Evolutionary conservation across 1,139 yeast species (phyloP), one percentile per base, ranked within the genome.

Genomic region (Suhomyces bokatorum): DNA sequence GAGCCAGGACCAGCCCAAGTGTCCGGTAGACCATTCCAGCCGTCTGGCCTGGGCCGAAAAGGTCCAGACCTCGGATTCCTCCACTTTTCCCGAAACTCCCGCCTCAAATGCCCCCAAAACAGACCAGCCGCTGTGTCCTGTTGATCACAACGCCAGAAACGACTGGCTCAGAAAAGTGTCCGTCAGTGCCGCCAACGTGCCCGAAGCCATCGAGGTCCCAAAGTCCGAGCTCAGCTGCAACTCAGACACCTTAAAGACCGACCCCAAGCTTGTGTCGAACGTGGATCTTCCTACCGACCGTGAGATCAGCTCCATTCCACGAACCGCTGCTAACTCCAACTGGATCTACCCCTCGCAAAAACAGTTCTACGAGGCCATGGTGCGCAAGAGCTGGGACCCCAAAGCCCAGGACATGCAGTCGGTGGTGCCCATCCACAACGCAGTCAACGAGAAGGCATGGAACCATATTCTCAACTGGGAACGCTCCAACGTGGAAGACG

Each of bases 281-380:
- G 70, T 73, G 0, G 56, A 63, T 8, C 63, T 85, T 30, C 85
- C 90, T 0, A 75, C 75, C 6, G 90, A 85, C 1, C 71, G 98
- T 51, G 93, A 84, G 55, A 69, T 87, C 11, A 85, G 95, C 17
- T 79, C 95, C 1, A 91, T 91, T 41, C 98, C 98, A 31, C 73
- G 97, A 42, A 85, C 95, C 0, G 80, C 80, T 2, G 62, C 73
- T 17, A 67, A 70, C 3, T 52, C 73, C 1, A 86, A 90, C 68
- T 93, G 99, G 99, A 78, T 93, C 1, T 93, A 93, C 60, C 99
- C 99, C 9, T 87, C 96, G 2, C 96, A 93, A 63, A 88, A 88
- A 62, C 98, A 91, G 69, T 93, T 93, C 60, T 93, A 74, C 63
- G 95, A 88, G 50, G 97, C 98, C 12, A 93, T 93, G 98, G 74